Conservation (phyloP, 306 rosid species). For the Morella rubra region DNA sequence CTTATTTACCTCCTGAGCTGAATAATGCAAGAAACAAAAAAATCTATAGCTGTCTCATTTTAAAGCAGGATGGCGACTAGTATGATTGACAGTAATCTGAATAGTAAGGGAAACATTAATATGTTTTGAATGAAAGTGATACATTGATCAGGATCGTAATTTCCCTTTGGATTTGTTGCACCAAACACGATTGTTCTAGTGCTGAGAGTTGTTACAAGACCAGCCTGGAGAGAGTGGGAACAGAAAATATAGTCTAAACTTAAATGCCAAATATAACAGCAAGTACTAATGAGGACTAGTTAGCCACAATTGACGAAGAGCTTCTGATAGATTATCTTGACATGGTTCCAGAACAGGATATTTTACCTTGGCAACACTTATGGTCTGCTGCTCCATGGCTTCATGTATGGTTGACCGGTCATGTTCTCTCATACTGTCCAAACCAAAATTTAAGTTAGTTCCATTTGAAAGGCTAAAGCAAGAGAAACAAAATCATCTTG, state of each 20-base stretch:
- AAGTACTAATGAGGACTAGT: not conserved
- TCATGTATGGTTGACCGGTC: constrained; percentile 98
- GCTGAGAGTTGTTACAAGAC: constrained; percentile 95
- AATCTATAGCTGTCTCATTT: constrained; percentile 10
- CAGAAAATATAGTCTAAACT: not conserved
- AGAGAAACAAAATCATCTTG: constrained; percentile 17
- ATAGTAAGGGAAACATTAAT: constrained; percentile 22
- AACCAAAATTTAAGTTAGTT: constrained; percentile 28
- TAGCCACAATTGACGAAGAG: not conserved
- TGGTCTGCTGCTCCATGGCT: constrained; percentile 99
- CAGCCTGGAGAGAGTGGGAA: constrained; percentile 63
- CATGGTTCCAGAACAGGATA: constrained; percentile 13
- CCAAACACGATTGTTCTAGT: constrained; percentile 91
- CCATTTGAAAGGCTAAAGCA: constrained; percentile 26
- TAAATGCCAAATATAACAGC: not conserved
- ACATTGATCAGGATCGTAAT: constrained; percentile 94
- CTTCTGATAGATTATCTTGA: not conserved
- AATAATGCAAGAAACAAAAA: constrained; percentile 12
- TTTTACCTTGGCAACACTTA: constrained; percentile 95
- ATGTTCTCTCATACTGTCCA: constrained; percentile 87
- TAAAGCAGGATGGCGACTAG: constrained; percentile 13
- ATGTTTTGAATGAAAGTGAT: constrained; percentile 42
- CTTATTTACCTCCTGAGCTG: not conserved
- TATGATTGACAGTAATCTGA: constrained; percentile 12
- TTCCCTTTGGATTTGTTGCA: constrained; percentile 98